These are phyloP conservation scores for Euptelea pleiosperma DNA, from an alignment of 164 flowering plant genomes.

Conservation along the genomic window DNA sequence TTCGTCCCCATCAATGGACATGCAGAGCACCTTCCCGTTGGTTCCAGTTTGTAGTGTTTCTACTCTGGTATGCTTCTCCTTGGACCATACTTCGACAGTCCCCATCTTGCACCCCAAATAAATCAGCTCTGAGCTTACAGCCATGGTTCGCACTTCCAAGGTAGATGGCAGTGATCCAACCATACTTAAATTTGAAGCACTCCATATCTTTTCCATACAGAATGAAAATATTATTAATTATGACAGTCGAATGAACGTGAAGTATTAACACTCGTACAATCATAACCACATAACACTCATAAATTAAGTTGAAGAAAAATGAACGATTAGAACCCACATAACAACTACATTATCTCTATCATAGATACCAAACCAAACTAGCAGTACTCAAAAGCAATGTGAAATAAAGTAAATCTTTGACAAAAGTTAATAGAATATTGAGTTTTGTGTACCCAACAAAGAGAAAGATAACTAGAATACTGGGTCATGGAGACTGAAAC, in stretches of 20 bases:
- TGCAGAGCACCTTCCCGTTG: slow-evolving; percentile 45
- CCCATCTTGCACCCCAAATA: slow-evolving; percentile 74
- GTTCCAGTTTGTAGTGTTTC: slow-evolving; percentile 51
- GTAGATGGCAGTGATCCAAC: slow-evolving; percentile 52
- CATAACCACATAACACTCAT: neutral
- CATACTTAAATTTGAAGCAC: slow-evolving; percentile 34
- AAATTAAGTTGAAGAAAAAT: too few species aligned
- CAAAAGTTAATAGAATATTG: too few species aligned
- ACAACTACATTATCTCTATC: too few species aligned
- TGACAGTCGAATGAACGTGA: neutral
- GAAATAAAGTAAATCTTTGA: too few species aligned
- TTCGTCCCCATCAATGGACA: slow-evolving; percentile 51
- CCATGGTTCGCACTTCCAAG: slow-evolving; percentile 52
- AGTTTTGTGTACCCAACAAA: too few species aligned
- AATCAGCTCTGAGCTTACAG: slow-evolving; percentile 61
- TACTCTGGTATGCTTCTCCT: slow-evolving; percentile 44
- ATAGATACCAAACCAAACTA: too few species aligned
- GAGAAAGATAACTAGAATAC: too few species aligned
- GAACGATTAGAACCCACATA: too few species aligned
- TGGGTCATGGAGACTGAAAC: too few species aligned
- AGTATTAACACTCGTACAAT: neutral
- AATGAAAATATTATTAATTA: slow-evolving; percentile 7
- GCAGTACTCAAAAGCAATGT: too few species aligned
- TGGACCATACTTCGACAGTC: slow-evolving; percentile 62
- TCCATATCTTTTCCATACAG: slow-evolving; percentile 54